phyloP scores from a whole-genome alignment of 2,329 filamentous ascomycete species.

The Tolypocladium album region DNA sequence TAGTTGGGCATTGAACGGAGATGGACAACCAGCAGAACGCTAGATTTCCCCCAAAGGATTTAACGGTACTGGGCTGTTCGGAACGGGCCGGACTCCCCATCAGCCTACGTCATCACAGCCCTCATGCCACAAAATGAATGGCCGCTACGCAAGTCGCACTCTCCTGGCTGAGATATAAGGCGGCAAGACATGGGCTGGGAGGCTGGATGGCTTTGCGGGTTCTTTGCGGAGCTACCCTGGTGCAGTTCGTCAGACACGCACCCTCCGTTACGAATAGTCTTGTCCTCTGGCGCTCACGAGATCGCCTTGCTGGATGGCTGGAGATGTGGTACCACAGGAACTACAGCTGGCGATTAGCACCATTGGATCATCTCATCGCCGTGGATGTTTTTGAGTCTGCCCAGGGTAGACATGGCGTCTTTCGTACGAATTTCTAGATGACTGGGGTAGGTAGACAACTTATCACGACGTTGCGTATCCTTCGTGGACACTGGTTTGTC shows the following conservation, averaged over 20 bases:
- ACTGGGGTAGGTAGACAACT: not conserved
- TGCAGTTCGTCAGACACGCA: constrained; percentile 15
- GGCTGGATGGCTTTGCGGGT: constrained; percentile 15
- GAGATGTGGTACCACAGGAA: not conserved
- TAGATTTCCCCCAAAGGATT: not conserved
- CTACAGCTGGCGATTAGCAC: not conserved
- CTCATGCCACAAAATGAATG: constrained; percentile 51
- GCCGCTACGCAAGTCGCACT: constrained; percentile 34
- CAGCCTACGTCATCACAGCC: not conserved
- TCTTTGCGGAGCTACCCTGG: constrained; percentile 13
- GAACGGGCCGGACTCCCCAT: not conserved
- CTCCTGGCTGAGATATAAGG: constrained; percentile 60
- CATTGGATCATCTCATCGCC: not conserved
- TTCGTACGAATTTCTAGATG: not conserved
- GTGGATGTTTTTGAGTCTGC: not conserved
- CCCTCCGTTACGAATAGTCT: not conserved
- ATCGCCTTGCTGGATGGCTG: not conserved
- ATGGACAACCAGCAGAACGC: not conserved
- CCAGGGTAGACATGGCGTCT: not conserved
- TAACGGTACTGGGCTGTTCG: not conserved
- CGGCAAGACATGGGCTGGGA: constrained; percentile 45
- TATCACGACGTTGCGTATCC: not conserved
- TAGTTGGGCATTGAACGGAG: constrained; percentile 29
- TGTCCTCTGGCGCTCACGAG: no score
- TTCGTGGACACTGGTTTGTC: not conserved